Evolutionary conservation across 164 flowering plant species (phyloP).

Genomic region (Vitis riparia): DNA sequence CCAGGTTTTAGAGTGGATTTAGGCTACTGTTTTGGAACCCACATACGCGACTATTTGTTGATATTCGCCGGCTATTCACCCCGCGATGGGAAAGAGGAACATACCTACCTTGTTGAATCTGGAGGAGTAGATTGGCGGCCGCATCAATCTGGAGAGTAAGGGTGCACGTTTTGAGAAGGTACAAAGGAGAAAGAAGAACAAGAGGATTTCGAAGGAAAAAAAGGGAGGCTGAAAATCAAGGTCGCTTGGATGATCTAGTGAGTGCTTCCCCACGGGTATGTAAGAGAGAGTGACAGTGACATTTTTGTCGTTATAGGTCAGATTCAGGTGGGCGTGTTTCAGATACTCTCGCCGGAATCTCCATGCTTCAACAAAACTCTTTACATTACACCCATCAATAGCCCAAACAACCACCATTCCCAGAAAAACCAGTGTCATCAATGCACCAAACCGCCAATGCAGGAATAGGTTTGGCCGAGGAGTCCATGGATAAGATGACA

Average conservation of each 20-base stretch:
- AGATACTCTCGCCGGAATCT: conserved; percentile 29
- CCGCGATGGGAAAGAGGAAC: too few species aligned
- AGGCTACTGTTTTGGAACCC: too few species aligned
- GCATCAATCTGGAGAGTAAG: too few species aligned
- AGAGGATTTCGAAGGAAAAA: too few species aligned
- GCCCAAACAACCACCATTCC: conserved; percentile 61
- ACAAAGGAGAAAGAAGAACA: too few species aligned
- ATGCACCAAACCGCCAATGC: conserved; percentile 42
- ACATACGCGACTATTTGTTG: too few species aligned
- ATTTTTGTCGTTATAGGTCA: conserved; percentile 5
- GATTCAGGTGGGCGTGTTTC: not conserved
- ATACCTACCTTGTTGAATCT: too few species aligned
- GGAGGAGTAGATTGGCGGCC: too few species aligned
- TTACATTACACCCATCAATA: conserved; percentile 47
- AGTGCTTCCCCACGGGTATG: not conserved
- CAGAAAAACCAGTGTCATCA: conserved; percentile 41
- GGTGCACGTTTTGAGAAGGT: too few species aligned
- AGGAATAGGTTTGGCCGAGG: conserved; percentile 36
- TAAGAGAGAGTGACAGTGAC: not conserved
- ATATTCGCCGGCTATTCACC: too few species aligned
- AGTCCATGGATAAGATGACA: conserved; percentile 17
- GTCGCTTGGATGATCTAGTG: too few species aligned
- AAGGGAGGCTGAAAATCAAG: not conserved
- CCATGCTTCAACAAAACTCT: conserved; percentile 37
- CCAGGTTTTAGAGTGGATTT: too few species aligned